Conservation (phyloP, 257 asterid genomes). For the Rubia yunnanensis region DNA sequence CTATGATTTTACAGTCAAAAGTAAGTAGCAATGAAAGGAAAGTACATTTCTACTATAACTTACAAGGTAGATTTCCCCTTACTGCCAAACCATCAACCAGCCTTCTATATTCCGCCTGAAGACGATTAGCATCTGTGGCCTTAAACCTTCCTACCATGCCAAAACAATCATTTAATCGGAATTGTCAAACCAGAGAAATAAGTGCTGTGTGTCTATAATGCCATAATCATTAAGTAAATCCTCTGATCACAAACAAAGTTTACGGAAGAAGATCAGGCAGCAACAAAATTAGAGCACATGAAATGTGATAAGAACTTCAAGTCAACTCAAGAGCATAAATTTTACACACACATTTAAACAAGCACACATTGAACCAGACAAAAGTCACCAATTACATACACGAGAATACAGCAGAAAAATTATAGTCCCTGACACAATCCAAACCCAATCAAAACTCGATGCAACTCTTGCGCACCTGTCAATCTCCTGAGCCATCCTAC, state of each 20-base stretch:
- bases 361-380: background rate
- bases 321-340: background rate
- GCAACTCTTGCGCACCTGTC: slow-evolving; percentile 50
- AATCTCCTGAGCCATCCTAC: slow-evolving; percentile 83
- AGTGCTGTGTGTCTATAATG: background rate
- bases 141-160: slow-evolving; percentile 97
- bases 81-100: slow-evolving; percentile 95
- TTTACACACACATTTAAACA: background rate
- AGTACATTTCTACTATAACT: slow-evolving; percentile 15
- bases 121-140: slow-evolving; percentile 98
- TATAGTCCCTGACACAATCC: background rate
- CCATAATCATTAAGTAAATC: background rate
- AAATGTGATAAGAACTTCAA: background rate
- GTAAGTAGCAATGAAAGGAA: background rate
- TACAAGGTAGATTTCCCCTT: slow-evolving; percentile 83
- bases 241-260: background rate
- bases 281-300: background rate
- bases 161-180: slow-evolving; percentile 30
- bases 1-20: slow-evolving; percentile 5
- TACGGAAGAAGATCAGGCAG: too few relatives aligned
- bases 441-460: background rate
- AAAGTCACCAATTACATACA: background rate
- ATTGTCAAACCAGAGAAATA: slow-evolving; percentile 11
- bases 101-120: slow-evolving; percentile 90
- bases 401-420: background rate